phyloP scores from a whole-genome alignment of 495 filamentous ascomycete species.

The Bombardia bombarda region DNA sequence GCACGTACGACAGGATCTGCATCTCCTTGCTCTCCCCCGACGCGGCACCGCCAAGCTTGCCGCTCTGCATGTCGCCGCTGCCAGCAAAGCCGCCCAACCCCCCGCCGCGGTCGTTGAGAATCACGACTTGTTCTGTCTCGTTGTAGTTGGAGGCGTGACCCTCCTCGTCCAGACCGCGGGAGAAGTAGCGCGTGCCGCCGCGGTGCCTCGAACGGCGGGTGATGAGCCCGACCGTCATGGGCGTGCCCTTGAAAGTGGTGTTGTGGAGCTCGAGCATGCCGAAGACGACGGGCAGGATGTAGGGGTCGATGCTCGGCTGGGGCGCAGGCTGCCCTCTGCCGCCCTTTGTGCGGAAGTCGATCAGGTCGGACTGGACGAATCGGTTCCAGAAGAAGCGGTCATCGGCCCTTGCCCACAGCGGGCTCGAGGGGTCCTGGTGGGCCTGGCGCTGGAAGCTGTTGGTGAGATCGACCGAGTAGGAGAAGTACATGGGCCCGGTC shows the following conservation, averaged over 20 bases:
- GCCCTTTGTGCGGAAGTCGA: constrained; percentile 62
- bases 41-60: constrained; percentile 49
- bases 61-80: constrained; percentile 64
- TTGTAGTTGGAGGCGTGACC: constrained; percentile 98
- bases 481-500: constrained; percentile 91
- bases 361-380: constrained; percentile 83
- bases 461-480: constrained; percentile 90
- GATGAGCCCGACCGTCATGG: constrained; percentile 79
- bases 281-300: constrained; percentile 89
- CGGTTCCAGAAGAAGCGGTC: constrained; percentile 99
- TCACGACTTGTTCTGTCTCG: constrained; percentile 86
- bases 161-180: constrained; percentile 82
- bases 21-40: no score
- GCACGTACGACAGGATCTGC: constrained; percentile 87
- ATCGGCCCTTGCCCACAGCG: constrained; percentile 88
- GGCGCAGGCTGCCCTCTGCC: constrained; percentile 50
- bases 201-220: constrained; percentile 78
- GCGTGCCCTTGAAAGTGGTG: constrained; percentile 71
- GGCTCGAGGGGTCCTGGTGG: constrained; percentile 54
- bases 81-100: constrained; percentile 77
- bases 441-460: constrained; percentile 92
- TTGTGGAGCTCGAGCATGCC: constrained; percentile 84
- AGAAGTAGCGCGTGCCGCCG: constrained; percentile 88
- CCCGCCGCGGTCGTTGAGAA: constrained; percentile 68
- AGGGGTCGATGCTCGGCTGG: constrained; percentile 77